These are phyloP conservation scores for Neofusicoccum parvum DNA, from an alignment of 2,329 filamentous ascomycete species.

Conservation along the genomic window DNA sequence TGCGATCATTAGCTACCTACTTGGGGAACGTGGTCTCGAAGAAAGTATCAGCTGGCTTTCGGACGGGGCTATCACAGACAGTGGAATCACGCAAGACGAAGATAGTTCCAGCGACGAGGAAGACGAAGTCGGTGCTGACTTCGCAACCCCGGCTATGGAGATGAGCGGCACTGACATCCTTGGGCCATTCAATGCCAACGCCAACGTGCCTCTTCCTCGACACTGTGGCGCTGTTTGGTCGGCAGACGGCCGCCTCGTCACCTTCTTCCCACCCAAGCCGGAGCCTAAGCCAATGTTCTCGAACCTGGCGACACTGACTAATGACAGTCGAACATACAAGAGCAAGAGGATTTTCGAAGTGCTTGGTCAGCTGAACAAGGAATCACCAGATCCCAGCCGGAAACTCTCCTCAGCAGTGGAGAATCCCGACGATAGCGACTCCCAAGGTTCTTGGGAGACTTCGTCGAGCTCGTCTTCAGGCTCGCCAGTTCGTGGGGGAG, in stretches of 20 bases:
- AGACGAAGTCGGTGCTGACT: slow-evolving; percentile 53
- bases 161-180: slow-evolving; percentile 55
- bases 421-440: slow-evolving; percentile 32
- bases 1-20: slow-evolving; percentile 61
- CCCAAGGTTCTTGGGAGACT: slow-evolving; percentile 23
- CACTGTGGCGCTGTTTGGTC: slow-evolving; percentile 61
- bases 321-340: slow-evolving; percentile 49
- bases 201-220: slow-evolving; percentile 65
- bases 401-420: slow-evolving; percentile 33
- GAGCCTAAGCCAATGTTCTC: slow-evolving; percentile 52
- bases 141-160: slow-evolving; percentile 45
- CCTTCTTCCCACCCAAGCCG: slow-evolving; percentile 58
- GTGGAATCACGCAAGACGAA: slow-evolving; percentile 48
- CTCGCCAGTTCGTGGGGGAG: slow-evolving; percentile 9
- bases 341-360: slow-evolving; percentile 62
- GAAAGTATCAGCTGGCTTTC: slow-evolving; percentile 58
- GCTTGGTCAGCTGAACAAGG: slow-evolving; percentile 61
- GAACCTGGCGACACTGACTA: slow-evolving; percentile 50
- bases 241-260: slow-evolving; percentile 58
- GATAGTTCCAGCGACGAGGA: slow-evolving; percentile 87
- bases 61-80: slow-evolving; percentile 56
- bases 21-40: slow-evolving; percentile 61
- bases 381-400: slow-evolving; percentile 50
- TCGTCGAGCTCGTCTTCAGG: slow-evolving; percentile 43
- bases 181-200: slow-evolving; percentile 60